Evolutionary conservation across 2,329 filamentous ascomycete genomes (phyloP), one percentile per base, ranked within the genome.

Genomic region (Fusarium subglutinans): DNA sequence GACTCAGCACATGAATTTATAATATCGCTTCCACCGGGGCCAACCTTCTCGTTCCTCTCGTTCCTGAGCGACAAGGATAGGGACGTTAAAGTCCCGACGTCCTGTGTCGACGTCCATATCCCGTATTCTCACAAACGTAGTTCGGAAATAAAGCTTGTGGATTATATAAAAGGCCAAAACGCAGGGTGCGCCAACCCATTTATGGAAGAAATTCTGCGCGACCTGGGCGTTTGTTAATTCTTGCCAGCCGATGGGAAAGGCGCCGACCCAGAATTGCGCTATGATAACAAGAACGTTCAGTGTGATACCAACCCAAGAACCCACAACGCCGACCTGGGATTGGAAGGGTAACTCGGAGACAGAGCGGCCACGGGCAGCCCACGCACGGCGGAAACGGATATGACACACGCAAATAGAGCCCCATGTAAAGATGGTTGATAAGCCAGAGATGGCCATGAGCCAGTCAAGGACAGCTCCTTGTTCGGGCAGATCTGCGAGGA

Each of bases 71-170:
- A 97, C 86, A 56, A 98, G 84, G 68, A 93, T 90, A 35, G 91
- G 90, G 50, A 98, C 84, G 80, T 98, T 95, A 66, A 98, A 89
- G 79, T 98, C 94, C 33, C 95, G 87, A 35, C 95, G 90, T 6
- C 96, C 96, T 1, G 95, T 97, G 68, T 92, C 90, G 71, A 98
- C 84, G 82, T 98, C 95, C 91, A 98, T 97, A 72, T 97, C 92
- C 57, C 87, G 86, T 40, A 88, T 83, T 24, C 88, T 86, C 48
- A 98, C 87, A 65, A 94, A 86, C 4, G 86, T 84, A 4, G 95
- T 97, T 64, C 87, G 87, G 80, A 90, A 93, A 82, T 86, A 92
- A 40, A 96, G 22, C 84, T 97, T 97, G 83, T 97, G 96, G 0
- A 82, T 86, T 17, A 94, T 50, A 81, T 93, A 97, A 81, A 92